phyloP scores from a whole-genome alignment of 768 basidiomycete genomes.

The Termitomyces sp. region DNA sequence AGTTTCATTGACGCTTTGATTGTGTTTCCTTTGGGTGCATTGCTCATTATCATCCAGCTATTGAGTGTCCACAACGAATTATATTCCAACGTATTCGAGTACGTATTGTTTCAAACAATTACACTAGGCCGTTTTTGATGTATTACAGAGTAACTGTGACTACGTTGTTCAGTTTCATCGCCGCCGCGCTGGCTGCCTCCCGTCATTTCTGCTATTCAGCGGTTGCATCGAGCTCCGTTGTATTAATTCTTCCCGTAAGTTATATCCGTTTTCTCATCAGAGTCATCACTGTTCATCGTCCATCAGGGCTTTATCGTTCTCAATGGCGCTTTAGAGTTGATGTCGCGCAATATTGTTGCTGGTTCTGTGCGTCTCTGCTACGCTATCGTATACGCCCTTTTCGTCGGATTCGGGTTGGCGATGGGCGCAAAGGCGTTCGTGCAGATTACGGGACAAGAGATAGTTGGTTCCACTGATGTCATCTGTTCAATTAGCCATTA shows the following conservation, averaged over 20 bases:
- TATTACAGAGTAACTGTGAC: conserved; percentile 65
- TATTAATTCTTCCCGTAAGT: conserved; percentile 73
- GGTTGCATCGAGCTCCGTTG: conserved; percentile 69
- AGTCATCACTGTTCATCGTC: conserved; percentile 11
- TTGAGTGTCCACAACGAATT: conserved; percentile 71
- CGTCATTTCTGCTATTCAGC: conserved; percentile 78
- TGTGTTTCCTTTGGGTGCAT: conserved; percentile 68
- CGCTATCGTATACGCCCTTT: conserved; percentile 72
- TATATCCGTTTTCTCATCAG: background rate
- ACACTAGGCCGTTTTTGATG: background rate
- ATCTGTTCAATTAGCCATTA: conserved; percentile 54
- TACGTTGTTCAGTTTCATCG: conserved; percentile 71
- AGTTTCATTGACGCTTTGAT: conserved; percentile 74
- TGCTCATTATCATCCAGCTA: conserved; percentile 70
- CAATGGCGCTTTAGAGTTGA: conserved; percentile 70
- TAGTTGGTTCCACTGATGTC: conserved; percentile 18
- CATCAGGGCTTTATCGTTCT: conserved; percentile 60
- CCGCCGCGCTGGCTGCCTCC: conserved; percentile 68
- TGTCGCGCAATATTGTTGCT: conserved; percentile 75
- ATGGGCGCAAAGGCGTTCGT: conserved; percentile 29
- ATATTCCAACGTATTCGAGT: conserved; percentile 79
- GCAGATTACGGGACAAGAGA: background rate
- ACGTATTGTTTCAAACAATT: conserved; percentile 15
- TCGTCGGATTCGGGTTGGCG: conserved; percentile 76
- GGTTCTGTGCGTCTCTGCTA: conserved; percentile 85